Evolutionary conservation across 2,329 filamentous ascomycete species (phyloP), one percentile per base, ranked within the genome.

Genomic region (Trichoderma hamatum): DNA sequence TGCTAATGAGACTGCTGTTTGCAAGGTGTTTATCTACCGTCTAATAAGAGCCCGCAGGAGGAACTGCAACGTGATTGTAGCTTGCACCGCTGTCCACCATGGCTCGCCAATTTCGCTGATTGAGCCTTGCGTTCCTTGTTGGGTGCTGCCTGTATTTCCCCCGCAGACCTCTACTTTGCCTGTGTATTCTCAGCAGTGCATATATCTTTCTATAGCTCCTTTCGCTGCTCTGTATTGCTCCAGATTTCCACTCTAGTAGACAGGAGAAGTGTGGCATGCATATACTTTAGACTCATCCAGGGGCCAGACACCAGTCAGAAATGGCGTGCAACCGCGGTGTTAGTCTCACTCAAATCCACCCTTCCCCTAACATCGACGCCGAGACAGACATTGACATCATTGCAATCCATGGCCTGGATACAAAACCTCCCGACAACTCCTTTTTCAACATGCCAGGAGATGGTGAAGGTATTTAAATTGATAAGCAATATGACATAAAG

Each of bases 391-490:
- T 72, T 26, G 75, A 77, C 14, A 74, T 82, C 55, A 77, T 80
- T 34, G 71, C 81, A n/a, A 78, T 82, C 36, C 81, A 76, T 72
- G 73, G 76, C 68, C 70, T 78, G 32, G 74, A 78, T 62, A 76
- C 76, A 11, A 72, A 72, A n/a, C 76, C 75, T 49, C 75, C 72
- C 3, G 73, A 75, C 26, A 54, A 10, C 24, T 26, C 24, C 24
- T 28, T 16, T 24, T 16, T 54, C 16, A 54, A 19, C 51, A 19
- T 26, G 24, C 26, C 26, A 19, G 51, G 5, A 54, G 51, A 54
- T 54, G 16, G 24, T 13, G 21, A n/a, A 5, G 28, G 24, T 28
- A 19, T 14, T 9, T 13, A 6, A 19, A 54, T 28, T 19, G 51
- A 28, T 28, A 19, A 54, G 14, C 14, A 54, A 3, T 2, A 54